Evolutionary conservation across 306 rosid genomes (phyloP).

Genomic region (Quercus robur): DNA sequence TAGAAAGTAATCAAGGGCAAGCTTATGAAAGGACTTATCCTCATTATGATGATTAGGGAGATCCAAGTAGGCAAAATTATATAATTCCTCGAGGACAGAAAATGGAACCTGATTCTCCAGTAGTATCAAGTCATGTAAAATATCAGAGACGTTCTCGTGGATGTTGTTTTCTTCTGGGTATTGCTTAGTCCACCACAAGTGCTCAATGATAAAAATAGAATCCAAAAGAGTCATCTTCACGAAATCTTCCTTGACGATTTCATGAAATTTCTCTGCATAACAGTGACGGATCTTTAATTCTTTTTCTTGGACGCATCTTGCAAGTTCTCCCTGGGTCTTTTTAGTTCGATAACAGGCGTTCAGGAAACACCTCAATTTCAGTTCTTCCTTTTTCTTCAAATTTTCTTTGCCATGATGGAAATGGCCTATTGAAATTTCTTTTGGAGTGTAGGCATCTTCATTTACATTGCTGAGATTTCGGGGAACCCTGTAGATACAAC

Average conservation of each 20-base stretch:
- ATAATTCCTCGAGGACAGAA: constrained; percentile 7
- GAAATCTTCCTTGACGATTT: not conserved
- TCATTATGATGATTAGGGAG: not conserved
- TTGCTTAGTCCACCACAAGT: not conserved
- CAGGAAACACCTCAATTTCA: too few species aligned
- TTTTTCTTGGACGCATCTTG: not conserved
- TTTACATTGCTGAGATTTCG: too few species aligned
- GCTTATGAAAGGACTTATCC: not conserved
- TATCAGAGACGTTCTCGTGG: too few species aligned
- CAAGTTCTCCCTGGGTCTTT: not conserved
- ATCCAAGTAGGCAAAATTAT: not conserved
- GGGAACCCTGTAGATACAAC: too few species aligned
- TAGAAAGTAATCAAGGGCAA: not conserved
- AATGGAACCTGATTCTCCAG: constrained; percentile 27
- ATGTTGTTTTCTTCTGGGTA: too few species aligned
- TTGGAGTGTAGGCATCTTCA: too few species aligned
- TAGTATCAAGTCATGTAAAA: constrained; percentile 17
- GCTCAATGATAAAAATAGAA: constrained; percentile 26
- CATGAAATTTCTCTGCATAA: not conserved
- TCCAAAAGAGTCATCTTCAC: not conserved
- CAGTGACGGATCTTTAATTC: not conserved
- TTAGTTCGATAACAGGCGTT: too few species aligned
- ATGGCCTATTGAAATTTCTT: too few species aligned
- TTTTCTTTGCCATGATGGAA: too few species aligned
- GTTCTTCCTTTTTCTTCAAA: too few species aligned